Evolutionary conservation across 805 yeast species (phyloP).

Genomic region (Cyberlindnera saturnus): DNA sequence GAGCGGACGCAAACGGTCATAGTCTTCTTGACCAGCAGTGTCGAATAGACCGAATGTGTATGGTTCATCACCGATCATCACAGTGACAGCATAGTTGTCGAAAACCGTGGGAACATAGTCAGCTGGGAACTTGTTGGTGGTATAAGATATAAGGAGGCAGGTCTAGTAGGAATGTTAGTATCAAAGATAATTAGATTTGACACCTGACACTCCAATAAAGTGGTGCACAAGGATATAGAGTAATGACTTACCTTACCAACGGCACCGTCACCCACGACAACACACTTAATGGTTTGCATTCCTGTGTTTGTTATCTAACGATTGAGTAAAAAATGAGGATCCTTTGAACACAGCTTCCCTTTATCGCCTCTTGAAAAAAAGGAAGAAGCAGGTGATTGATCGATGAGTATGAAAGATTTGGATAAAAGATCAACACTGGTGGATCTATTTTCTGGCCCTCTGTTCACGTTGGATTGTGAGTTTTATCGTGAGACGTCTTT

Average conservation of each 20-base stretch:
- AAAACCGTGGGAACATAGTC: constrained; percentile 99
- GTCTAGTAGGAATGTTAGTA: constrained; percentile 38
- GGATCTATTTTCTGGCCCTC: no score
- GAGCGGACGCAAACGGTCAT: constrained; percentile 93
- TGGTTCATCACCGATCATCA: constrained; percentile 96
- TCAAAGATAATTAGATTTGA: not conserved
- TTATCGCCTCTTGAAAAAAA: no score
- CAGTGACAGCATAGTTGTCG: constrained; percentile 91
- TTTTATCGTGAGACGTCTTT: no score
- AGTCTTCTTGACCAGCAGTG: constrained; percentile 99
- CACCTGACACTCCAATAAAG: not conserved
- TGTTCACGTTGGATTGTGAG: no score
- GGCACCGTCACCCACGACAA: constrained; percentile 99
- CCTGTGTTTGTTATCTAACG: not conserved
- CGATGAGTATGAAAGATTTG: no score
- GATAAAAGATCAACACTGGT: no score
- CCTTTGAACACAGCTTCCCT: no score
- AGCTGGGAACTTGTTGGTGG: constrained; percentile 95
- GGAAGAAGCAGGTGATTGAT: no score
- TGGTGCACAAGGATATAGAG: not conserved
- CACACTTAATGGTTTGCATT: constrained; percentile 74
- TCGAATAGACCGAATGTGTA: constrained; percentile 95
- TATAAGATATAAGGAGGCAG: constrained; percentile 89
- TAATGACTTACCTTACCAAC: constrained; percentile 66
- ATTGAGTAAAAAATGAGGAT: not conserved